These are phyloP conservation scores for Miamiensis avidus DNA, from an alignment of 169 alveolate genomes.

Conservation along the genomic window DNA sequence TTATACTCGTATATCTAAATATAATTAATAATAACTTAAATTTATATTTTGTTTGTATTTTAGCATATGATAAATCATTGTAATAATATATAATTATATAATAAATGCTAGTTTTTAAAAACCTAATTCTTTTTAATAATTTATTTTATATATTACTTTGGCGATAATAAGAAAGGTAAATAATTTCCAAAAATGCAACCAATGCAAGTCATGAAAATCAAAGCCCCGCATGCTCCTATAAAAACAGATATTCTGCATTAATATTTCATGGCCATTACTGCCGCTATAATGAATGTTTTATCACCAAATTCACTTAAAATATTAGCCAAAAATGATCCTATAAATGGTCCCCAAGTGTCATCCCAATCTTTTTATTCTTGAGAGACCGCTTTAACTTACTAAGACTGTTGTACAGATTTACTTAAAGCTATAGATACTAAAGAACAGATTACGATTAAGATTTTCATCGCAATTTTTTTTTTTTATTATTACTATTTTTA, in stretches of 20 bases:
- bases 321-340: slow-evolving; percentile 9
- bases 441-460: too few species aligned
- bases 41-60: too few species aligned
- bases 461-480: too few species aligned
- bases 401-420: too few species aligned
- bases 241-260: slow-evolving; percentile 48
- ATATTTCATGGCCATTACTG: slow-evolving; percentile 46
- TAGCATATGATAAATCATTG: too few species aligned
- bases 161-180: slow-evolving; percentile 34
- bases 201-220: slow-evolving; percentile 55
- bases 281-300: slow-evolving; percentile 55
- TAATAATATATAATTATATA: too few species aligned
- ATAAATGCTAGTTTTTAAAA: too few species aligned
- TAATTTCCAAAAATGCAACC: slow-evolving; percentile 47
- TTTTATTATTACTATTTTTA: too few species aligned
- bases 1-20: slow-evolving; percentile 4
- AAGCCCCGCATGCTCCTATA: slow-evolving; percentile 43
- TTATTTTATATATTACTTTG: slow-evolving; percentile 21
- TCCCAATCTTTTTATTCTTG: neutral
- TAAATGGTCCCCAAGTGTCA: neutral
- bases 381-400: too few species aligned
- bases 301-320: slow-evolving; percentile 55
- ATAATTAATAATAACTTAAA: too few species aligned
- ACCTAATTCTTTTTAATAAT: too few species aligned
- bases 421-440: too few species aligned